Percentiles rank a stretch among this genome's conserved stretches.
Conservation (phyloP, 139 green algal species). For the Pycnococcus provasolii region DNA sequence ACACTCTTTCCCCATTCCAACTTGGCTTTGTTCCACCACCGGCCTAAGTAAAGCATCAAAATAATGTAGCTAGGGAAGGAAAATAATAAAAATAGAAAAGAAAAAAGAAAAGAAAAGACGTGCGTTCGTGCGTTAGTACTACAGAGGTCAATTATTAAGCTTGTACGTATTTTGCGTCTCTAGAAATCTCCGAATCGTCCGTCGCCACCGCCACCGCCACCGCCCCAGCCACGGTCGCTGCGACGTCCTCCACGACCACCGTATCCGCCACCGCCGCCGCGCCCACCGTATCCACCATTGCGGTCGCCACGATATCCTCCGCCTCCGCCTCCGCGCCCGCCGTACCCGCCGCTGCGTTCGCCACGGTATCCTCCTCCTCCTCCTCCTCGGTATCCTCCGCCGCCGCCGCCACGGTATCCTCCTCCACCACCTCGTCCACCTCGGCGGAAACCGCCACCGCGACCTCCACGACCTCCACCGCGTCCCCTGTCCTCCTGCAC, state of each 20-base stretch:
- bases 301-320: conserved; percentile 12
- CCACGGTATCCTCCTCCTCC: conserved; percentile 11
- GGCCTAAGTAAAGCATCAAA: no score
- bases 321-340: conserved; percentile 7
- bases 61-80: no score
- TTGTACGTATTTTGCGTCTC: no score
- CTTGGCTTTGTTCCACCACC: no score
- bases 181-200: no score
- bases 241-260: not conserved
- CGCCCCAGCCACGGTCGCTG: not conserved
- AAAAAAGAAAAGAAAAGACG: no score
- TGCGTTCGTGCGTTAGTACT: no score
- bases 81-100: no score
- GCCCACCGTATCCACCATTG: not conserved
- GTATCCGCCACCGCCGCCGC: not conserved
- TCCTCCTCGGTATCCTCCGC: conserved; percentile 7
- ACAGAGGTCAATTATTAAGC: no score
- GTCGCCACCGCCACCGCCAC: not conserved
- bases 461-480: not conserved
- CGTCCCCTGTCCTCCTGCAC: conserved; percentile 27
- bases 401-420: not conserved
- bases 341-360: conserved; percentile 5
- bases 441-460: conserved; percentile 4
- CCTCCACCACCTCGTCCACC: conserved; percentile 7
- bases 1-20: no score